These are phyloP conservation scores for Zygoascus hellenicus DNA, from an alignment of 1,139 yeast species.

Conservation along the genomic window DNA sequence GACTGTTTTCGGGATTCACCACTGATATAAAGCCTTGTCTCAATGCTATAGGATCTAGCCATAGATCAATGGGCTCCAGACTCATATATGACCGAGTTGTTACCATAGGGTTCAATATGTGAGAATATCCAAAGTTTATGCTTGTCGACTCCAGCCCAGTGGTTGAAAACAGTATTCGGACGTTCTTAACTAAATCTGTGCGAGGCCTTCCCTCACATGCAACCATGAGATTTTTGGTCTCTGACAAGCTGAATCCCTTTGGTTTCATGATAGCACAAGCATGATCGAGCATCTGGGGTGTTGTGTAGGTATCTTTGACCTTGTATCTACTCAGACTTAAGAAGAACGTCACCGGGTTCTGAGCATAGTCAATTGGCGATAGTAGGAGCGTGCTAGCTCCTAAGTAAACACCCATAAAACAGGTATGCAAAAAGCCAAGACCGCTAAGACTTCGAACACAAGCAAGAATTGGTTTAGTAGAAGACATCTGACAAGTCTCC, in stretches of 20 bases:
- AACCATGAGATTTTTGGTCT: constrained; percentile 76
- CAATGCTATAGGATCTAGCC: constrained; percentile 80
- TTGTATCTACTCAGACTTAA: constrained; percentile 67
- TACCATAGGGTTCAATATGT: constrained; percentile 75
- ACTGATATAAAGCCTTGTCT: constrained; percentile 82
- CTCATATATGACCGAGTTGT: constrained; percentile 84
- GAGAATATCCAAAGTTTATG: constrained; percentile 72
- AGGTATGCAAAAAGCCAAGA: constrained; percentile 79
- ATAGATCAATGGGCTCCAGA: constrained; percentile 81
- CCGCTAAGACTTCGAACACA: constrained; percentile 84
- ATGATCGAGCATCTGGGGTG: constrained; percentile 77
- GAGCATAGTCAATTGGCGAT: constrained; percentile 72
- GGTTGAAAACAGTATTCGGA: constrained; percentile 58
- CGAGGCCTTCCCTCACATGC: constrained; percentile 75
- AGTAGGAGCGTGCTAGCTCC: constrained; percentile 83
- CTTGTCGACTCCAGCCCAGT: constrained; percentile 65
- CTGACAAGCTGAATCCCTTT: constrained; percentile 54
- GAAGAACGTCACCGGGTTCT: constrained; percentile 69
- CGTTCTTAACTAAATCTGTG: constrained; percentile 49
- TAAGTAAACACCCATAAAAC: constrained; percentile 72
- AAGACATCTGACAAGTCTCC: constrained; percentile 81
- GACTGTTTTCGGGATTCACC: constrained; percentile 65
- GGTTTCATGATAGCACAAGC: constrained; percentile 62
- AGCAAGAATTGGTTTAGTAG: constrained; percentile 70
- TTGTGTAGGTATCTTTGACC: constrained; percentile 81